Evolutionary conservation across 2,329 filamentous ascomycete genomes (phyloP), one percentile per base, ranked within the genome.

Genomic region (Neodidymelliopsis sp.): DNA sequence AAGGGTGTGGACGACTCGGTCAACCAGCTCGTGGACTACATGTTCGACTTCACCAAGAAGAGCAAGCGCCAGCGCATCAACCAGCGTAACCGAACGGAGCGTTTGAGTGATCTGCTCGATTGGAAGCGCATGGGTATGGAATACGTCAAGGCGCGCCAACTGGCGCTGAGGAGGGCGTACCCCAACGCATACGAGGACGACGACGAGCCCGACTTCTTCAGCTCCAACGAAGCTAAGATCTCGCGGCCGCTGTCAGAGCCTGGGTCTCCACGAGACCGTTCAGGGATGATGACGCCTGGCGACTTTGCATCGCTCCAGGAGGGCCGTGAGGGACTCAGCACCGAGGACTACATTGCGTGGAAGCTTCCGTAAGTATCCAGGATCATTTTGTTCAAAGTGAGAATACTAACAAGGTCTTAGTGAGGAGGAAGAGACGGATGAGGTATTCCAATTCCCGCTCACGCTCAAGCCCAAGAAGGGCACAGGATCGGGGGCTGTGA

Each of bases 101-200:
- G 94, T 36, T 79, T 99, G 44, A 96, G 91, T 67, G 94, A 99
- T 71, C 80, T 99, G 52, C 82, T 99, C 29, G 94, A 99, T 77
- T 99, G 94, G 94, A 97, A 97, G 83, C 84, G 94, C 38, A 99
- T 99, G 94, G 94, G 94, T 16, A 88, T 97, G 87, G 94, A 99
- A 76, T 99, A 99, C 70, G 91, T 97, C 77, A 99, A 97, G 80
- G 94, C 94, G 24, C 85, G 94, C 37, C 94, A 97, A 74, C 77
- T 99, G 67, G 94, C 94, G 18, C 80, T 99, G 56, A 83, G 94
- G 65, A 84, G 94, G 74, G 94, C 94, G 15, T 99, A 97, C 74
- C 93, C 94, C 38, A 81, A 82, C 41, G 93, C 91, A 3, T 99
- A 96, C 72, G 82, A 84, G 34, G 81, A 80, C 31, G 84, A 85